Evolutionary conservation across 2,329 filamentous ascomycete species (phyloP), one percentile per base, ranked within the genome.

Genomic region (Verticillium longisporum): DNA sequence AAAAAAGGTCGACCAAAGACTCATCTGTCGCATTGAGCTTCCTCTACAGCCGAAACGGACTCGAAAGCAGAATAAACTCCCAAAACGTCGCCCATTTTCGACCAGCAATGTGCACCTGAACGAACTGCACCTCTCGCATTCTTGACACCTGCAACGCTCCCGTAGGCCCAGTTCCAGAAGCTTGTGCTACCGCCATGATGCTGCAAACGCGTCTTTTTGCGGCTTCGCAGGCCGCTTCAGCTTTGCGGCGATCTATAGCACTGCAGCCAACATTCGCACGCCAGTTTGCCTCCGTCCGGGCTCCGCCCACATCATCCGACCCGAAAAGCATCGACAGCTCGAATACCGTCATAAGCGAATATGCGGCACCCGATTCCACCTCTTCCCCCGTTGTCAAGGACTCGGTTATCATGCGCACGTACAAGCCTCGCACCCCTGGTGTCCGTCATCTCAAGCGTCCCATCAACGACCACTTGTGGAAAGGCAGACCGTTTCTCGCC

Each of bases 381-480:
- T 50, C 55, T 14, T 31, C 38, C 13, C 63, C 68, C 26, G 62
- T 63, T 61, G 68, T 72, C 21, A 71, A 72, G 53, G 69, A 78
- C 50, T 72, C 78, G 15, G 75, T 78, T 15, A 77, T 82, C 55
- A 73, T 98, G 74, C 88, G 91, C 69, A 95, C 90, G 60, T 99
- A 97, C 76, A 98, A 91, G 74, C 95, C 95, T 38, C 88, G 92
- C 69, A 97, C 95, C 1, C 94, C 94, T 13, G 95, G 95, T 83
- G 76, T 96, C 62, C 88, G 95, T 70, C 95, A 99, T 84, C 80
- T 99, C 66, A 90, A 89, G 74, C 86, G 95, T 54, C 92, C 95
- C 14, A 88, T 97, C 76, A 98, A 98, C 76, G 92, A 97, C 70
- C 95, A 99, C 75, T 80, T 99, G 55, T 98, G 92, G 92, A 97